These are phyloP conservation scores for Beta vulgaris DNA, from an alignment of 148 eudicot genomes.

Conservation along the genomic window DNA sequence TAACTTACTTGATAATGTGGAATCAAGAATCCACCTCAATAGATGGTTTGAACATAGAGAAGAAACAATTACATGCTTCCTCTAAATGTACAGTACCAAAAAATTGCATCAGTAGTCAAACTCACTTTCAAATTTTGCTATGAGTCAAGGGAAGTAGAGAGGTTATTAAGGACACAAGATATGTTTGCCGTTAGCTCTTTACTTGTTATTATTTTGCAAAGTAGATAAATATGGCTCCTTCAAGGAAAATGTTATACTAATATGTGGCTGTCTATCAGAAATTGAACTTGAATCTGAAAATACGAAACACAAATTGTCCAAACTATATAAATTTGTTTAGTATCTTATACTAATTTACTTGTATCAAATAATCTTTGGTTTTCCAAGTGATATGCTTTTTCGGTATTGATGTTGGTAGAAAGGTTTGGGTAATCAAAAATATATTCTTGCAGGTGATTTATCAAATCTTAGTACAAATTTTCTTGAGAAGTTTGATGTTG, in stretches of 20 bases:
- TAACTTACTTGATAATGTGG: not conserved
- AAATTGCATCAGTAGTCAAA: not conserved
- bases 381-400: not conserved
- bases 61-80: not conserved
- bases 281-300: not conserved
- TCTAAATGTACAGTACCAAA: not conserved
- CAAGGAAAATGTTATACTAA: not conserved
- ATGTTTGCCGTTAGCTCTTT: not conserved
- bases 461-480: constrained; percentile 55
- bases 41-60: not conserved
- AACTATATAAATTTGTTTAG: not conserved
- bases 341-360: not conserved
- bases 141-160: not conserved
- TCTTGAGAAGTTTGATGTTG: constrained; percentile 76
- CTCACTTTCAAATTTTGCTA: not conserved
- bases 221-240: not conserved
- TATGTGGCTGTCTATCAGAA: not conserved
- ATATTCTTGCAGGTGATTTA: constrained; percentile 58
- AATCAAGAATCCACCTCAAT: not conserved
- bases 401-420: too few relatives aligned
- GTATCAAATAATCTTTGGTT: not conserved
- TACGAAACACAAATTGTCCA: not conserved
- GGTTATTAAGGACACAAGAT: not conserved
- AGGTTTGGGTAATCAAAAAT: not conserved
- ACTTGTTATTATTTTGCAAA: not conserved